Evolutionary conservation across 2,329 filamentous ascomycete genomes (phyloP).

Genomic region (Colletotrichum caudatum): DNA sequence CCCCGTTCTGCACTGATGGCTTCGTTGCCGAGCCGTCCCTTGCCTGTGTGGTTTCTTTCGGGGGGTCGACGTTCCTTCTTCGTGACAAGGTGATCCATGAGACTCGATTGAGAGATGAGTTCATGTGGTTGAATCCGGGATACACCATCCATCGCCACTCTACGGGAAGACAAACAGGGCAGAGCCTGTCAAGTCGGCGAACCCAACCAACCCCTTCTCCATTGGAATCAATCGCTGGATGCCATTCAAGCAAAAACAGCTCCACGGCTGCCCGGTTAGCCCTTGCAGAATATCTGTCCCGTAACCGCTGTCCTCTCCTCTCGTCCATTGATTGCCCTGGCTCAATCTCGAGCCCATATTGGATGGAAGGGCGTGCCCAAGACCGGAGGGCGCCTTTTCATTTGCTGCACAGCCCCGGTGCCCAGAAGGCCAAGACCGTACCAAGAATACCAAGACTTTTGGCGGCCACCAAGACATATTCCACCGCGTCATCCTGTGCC

Average conservation of each 20-base stretch:
- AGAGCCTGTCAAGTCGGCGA: not conserved
- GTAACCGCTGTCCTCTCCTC: constrained; percentile 12
- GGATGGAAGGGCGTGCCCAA: constrained; percentile 15
- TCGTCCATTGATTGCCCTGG: constrained; percentile 14
- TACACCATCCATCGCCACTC: not conserved
- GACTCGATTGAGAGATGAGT: not conserved
- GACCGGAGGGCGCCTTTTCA: constrained; percentile 25
- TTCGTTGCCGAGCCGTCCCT: not conserved
- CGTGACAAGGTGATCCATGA: not conserved
- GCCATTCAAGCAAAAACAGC: not conserved
- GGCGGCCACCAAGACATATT: constrained; percentile 40
- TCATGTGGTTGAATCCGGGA: not conserved
- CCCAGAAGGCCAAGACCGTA: constrained; percentile 43
- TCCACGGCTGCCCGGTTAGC: not conserved
- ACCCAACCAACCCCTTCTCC: not conserved
- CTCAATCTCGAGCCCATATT: constrained; percentile 7
- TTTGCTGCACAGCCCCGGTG: constrained; percentile 43
- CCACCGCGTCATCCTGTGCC: constrained; percentile 41
- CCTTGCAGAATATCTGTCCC: constrained; percentile 8
- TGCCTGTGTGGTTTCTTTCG: not conserved
- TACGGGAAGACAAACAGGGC: not conserved
- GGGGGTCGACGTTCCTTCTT: not conserved
- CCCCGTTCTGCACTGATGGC: not conserved
- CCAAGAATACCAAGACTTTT: constrained; percentile 43
- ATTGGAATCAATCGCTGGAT: not conserved